phyloP scores from a whole-genome alignment of 169 alveolate species.

The Amoebophrya sp. region DNA sequence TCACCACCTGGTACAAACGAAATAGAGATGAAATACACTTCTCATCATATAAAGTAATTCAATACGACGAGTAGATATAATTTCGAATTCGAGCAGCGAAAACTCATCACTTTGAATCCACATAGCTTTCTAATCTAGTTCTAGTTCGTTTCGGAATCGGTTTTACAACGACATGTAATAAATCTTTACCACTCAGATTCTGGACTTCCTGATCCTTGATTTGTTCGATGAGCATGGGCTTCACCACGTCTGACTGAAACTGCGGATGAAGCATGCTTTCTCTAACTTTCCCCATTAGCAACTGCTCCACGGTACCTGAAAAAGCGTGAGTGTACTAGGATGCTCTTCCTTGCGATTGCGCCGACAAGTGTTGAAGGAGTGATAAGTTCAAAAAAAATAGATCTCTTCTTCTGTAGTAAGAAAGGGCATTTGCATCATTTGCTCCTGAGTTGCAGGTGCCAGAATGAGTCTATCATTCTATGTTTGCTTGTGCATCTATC shows the following conservation, averaged over 20 bases:
- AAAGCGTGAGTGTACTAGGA: neutral
- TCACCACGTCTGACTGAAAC: constrained; percentile 92
- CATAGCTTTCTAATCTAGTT: no score
- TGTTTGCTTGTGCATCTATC: constrained; percentile 56
- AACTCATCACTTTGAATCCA: no score
- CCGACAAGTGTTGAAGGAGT: neutral
- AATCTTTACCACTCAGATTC: constrained; percentile 56
- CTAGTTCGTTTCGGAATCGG: constrained; percentile 96
- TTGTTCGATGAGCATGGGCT: constrained; percentile 87
- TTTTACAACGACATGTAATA: constrained; percentile 66
- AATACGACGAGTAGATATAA: no score
- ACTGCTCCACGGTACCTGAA: constrained; percentile 56
- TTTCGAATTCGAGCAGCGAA: no score
- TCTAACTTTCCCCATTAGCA: constrained; percentile 79
- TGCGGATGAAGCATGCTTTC: constrained; percentile 82
- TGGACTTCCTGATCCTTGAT: constrained; percentile 90
- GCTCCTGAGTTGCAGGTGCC: neutral
- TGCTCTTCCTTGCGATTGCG: neutral
- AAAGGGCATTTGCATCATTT: neutral
- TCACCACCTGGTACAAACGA: no score
- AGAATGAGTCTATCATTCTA: neutral
- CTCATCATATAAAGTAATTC: no score
- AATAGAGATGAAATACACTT: no score
- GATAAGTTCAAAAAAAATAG: neutral
- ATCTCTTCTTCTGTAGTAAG: neutral